Base-by-base conservation (phyloP, 345 rosid genomes). In the Salix udensis region DNA sequence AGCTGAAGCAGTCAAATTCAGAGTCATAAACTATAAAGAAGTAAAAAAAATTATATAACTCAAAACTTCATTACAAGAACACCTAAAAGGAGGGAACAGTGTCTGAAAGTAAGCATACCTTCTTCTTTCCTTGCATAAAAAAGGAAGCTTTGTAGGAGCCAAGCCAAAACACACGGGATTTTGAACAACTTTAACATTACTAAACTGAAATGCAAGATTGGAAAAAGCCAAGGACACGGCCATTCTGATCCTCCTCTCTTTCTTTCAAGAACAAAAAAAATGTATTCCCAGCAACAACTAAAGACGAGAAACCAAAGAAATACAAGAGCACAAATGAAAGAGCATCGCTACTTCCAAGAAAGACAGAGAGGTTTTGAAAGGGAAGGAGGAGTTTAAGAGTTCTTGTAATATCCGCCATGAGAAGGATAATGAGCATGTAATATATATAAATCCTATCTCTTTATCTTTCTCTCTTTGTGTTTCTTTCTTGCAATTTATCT, bases 191-290 rank as follows among this genome's bases (percentile, higher is more conserved):
- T 84, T 81, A 61, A 37, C 61, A 26, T 55, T 81, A 23, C 16
- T 40, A 19, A 48, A 74, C 70, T 76, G 72, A 48, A 80, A 76
- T 39, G 77, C 53, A 19, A 73, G 75, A 74, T 77, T 81, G 36
- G 87, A 81, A 30, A 87, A 84, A 23, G 91, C 88, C 88, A 89
- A 75, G 67, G 91, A 67, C 36, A 76, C 79, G 74, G 87, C 85
- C 89, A 88, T 87, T 44, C 39, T 4, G 65, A 28, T 72, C 52
- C 23, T 18, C 55, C 21, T 58, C 42, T 37, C 53, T 26, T 40
- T 44, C 26, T n/a, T 23, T 37, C n/a, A 3, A 31, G 55, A 72
- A 23, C 9, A 13, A 48, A 24, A 13, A 60, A 31, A 39, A n/a
- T 23, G n/a, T 4, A 48, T 64, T 4, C 23, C 72, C 52, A 28